Conservation (phyloP, 495 filamentous ascomycete genomes). For the Aspergillus mulundensis region DNA sequence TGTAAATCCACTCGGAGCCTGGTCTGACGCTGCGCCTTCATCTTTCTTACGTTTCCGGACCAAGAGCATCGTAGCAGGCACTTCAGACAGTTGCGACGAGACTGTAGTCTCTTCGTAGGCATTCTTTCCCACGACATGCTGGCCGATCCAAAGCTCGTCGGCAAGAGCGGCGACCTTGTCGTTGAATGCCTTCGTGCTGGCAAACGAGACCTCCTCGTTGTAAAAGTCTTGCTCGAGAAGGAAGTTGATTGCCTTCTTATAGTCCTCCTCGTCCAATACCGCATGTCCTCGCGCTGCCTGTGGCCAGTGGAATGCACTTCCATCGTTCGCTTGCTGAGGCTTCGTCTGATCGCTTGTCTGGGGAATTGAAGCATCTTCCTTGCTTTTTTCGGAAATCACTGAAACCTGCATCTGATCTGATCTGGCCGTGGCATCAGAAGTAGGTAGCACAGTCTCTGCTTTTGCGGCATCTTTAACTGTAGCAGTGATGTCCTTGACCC, state of each 20-base stretch:
- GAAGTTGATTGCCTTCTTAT: constrained; percentile 71
- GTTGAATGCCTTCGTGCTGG: constrained; percentile 71
- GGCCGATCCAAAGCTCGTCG: constrained; percentile 53
- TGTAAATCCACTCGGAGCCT: constrained; percentile 20
- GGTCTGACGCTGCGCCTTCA: constrained; percentile 23
- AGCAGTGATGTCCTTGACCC: neutral
- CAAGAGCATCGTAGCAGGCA: constrained; percentile 39
- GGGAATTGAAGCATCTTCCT: neutral
- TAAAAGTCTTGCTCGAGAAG: constrained; percentile 85
- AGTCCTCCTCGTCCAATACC: constrained; percentile 65
- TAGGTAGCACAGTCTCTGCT: neutral
- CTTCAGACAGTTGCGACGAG: constrained; percentile 35
- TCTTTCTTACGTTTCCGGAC: constrained; percentile 53
- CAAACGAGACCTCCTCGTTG: constrained; percentile 58
- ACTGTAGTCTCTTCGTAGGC: constrained; percentile 11
- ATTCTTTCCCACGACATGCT: constrained; percentile 48
- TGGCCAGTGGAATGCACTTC: constrained; percentile 67
- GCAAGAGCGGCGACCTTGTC: constrained; percentile 53
- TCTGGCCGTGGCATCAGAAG: constrained; percentile 6
- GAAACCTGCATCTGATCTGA: neutral
- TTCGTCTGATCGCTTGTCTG: neutral
- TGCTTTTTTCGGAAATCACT: neutral
- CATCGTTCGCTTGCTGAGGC: constrained; percentile 3
- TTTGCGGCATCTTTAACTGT: neutral
- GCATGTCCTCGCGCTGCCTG: constrained; percentile 61